A percentile compares a stretch with the other conserved stretches of the same genome.
phyloP scores from a whole-genome alignment of 2,329 filamentous ascomycete genomes.

The Ophiocordyceps camponoti-floridani region DNA sequence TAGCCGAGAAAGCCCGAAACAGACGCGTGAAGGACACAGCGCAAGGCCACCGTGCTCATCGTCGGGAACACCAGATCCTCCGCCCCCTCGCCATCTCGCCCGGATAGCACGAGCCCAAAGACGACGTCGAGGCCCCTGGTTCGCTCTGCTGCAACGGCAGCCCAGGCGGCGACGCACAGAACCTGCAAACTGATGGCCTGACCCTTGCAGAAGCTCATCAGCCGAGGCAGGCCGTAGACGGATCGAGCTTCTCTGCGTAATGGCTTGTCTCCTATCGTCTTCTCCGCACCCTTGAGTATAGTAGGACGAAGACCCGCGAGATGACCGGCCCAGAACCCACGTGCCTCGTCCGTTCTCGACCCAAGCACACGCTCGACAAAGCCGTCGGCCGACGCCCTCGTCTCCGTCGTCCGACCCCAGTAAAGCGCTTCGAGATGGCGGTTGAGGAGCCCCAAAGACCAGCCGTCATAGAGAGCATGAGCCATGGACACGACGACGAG shows the following conservation, averaged over 20 bases:
- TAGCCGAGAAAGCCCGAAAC: constrained; percentile 47
- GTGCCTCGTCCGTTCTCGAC: constrained; percentile 6
- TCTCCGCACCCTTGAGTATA: constrained; percentile 7
- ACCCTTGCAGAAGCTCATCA: constrained; percentile 41
- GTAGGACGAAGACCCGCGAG: constrained; percentile 32
- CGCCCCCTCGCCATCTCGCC: constrained; percentile 56
- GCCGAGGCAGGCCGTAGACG: neutral
- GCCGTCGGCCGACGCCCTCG: constrained; percentile 28
- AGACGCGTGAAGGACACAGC: constrained; percentile 54
- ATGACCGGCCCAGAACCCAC: constrained; percentile 53
- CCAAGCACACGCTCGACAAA: constrained; percentile 23
- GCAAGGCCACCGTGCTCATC: constrained; percentile 76
- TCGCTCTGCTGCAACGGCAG: constrained; percentile 47
- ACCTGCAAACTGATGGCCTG: constrained; percentile 58
- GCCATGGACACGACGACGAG: constrained; percentile 53
- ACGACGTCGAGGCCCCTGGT: constrained; percentile 51
- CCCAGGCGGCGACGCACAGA: constrained; percentile 61
- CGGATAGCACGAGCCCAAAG: constrained; percentile 72
- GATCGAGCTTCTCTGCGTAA: constrained; percentile 5
- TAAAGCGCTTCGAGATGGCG: constrained; percentile 53
- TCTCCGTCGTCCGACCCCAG: constrained; percentile 15
- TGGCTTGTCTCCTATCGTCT: neutral
- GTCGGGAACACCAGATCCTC: constrained; percentile 63
- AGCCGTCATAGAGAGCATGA: constrained; percentile 81
- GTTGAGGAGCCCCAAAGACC: constrained; percentile 61